Evolutionary conservation across 768 basidiomycete genomes (phyloP).

Genomic region (Collybiopsis luxurians): DNA sequence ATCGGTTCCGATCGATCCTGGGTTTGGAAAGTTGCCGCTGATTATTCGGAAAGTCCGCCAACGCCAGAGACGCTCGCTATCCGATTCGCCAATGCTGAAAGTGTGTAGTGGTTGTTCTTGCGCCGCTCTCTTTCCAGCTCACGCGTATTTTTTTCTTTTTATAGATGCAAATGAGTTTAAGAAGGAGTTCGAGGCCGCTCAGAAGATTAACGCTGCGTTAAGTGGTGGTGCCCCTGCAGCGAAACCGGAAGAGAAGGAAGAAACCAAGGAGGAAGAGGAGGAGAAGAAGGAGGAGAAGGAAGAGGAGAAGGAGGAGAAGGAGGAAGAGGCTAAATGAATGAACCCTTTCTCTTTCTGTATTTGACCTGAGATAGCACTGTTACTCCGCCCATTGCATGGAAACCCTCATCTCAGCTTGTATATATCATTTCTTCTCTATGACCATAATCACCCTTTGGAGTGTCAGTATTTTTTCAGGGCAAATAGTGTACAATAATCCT

Average conservation of each 20-base stretch:
- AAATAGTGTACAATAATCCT: not conserved
- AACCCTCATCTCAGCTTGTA: not conserved
- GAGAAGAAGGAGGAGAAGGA: conserved; percentile 23
- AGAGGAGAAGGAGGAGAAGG: conserved; percentile 24
- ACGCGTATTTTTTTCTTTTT: no score
- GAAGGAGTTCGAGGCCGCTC: conserved; percentile 82
- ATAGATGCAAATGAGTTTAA: conserved; percentile 88
- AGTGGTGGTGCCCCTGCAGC: conserved; percentile 16
- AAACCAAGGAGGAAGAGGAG: conserved; percentile 25
- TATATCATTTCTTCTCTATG: not conserved
- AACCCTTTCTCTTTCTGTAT: not conserved
- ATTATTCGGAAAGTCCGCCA: conserved; percentile 88
- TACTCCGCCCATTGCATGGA: not conserved
- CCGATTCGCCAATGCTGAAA: conserved; percentile 95
- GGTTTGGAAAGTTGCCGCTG: conserved; percentile 98
- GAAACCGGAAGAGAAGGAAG: conserved; percentile 21
- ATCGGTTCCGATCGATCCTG: conserved; percentile 98
- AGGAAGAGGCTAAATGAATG: conserved; percentile 7
- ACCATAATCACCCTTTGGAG: not conserved
- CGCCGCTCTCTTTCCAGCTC: not conserved
- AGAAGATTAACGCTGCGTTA: conserved; percentile 59
- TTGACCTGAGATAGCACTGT: not conserved
- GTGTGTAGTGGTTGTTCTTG: conserved; percentile 47
- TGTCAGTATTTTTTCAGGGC: no score
- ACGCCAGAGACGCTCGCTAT: conserved; percentile 96